Conservation (phyloP, 208 protist genomes). For the Angomonas deanei region DNA sequence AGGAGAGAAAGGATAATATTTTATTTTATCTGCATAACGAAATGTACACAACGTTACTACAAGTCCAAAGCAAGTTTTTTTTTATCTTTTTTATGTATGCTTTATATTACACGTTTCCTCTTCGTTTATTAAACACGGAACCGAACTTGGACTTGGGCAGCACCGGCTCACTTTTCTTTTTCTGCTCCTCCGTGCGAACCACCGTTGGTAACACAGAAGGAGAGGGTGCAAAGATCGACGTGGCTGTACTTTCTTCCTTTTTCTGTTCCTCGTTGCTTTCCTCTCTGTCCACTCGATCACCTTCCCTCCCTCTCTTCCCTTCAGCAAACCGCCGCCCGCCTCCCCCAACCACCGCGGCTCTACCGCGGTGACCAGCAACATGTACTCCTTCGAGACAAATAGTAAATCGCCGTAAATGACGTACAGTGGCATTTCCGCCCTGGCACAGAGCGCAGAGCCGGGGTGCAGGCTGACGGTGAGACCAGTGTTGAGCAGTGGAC, state of each 20-base stretch:
- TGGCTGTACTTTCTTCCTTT: not conserved
- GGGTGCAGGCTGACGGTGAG: constrained; percentile 97
- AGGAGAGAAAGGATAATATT: not conserved
- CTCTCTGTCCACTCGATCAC: not conserved
- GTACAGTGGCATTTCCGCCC: constrained; percentile 96
- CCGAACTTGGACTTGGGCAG: constrained; percentile 2
- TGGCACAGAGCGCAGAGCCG: constrained; percentile 94
- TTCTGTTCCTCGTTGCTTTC: not conserved
- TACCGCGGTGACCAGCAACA: constrained; percentile 94
- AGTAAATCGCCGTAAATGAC: constrained; percentile 99
- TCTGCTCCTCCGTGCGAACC: not conserved
- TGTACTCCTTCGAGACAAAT: constrained; percentile 95
- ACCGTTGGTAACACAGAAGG: too few relatives aligned
- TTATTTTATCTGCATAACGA: too few relatives aligned
- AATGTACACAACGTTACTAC: not conserved
- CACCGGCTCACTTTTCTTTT: not conserved
- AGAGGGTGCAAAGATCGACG: too few relatives aligned
- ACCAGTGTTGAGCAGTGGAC: constrained; percentile 94
- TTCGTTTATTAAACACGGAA: not conserved
- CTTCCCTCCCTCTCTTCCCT: constrained; percentile 5
- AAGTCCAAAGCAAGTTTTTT: too few relatives aligned
- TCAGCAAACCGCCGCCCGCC: constrained; percentile 62
- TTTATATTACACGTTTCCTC: constrained; percentile 2
- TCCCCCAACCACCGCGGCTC: constrained; percentile 97
- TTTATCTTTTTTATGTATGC: not conserved